Evolutionary conservation across 2,329 filamentous ascomycete species (phyloP).

Genomic region (Xylariaceae sp.): DNA sequence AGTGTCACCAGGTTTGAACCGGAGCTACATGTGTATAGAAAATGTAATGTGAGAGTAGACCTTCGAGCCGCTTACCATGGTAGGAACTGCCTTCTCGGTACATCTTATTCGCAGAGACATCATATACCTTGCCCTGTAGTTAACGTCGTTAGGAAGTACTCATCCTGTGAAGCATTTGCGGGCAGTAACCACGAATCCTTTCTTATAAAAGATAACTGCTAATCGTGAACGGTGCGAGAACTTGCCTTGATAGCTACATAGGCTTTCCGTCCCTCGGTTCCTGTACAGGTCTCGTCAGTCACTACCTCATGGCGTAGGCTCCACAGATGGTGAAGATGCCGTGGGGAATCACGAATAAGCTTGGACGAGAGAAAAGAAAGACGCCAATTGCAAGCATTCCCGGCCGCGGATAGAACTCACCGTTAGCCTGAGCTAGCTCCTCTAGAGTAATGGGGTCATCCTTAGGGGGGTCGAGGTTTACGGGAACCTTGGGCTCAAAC

Average conservation of each 20-base stretch:
- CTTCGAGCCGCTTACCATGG: conserved; percentile 56
- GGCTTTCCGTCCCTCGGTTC: conserved; percentile 57
- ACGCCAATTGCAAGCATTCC: background rate
- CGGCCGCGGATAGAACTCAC: conserved; percentile 46
- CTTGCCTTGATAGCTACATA: conserved; percentile 66
- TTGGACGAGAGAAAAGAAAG: background rate
- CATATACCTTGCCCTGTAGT: conserved; percentile 81
- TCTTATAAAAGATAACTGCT: conserved; percentile 18
- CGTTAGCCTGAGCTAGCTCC: conserved; percentile 74
- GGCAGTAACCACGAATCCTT: conserved; percentile 14
- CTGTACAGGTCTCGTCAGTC: conserved; percentile 37
- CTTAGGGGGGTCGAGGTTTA: conserved; percentile 77
- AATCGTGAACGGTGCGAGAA: conserved; percentile 22
- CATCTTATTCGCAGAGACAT: conserved; percentile 83
- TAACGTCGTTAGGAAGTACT: background rate
- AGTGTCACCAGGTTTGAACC: background rate
- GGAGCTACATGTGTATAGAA: background rate
- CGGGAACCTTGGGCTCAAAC: conserved; percentile 73
- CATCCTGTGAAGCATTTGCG: background rate
- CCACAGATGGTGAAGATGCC: too few relatives aligned
- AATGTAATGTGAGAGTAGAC: background rate
- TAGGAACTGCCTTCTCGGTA: conserved; percentile 82
- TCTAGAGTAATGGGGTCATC: conserved; percentile 78
- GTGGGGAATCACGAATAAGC: background rate
- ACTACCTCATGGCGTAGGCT: background rate